phyloP scores from a whole-genome alignment of 2,329 filamentous ascomycete species.

The Colletotrichum neosansevieriae region DNA sequence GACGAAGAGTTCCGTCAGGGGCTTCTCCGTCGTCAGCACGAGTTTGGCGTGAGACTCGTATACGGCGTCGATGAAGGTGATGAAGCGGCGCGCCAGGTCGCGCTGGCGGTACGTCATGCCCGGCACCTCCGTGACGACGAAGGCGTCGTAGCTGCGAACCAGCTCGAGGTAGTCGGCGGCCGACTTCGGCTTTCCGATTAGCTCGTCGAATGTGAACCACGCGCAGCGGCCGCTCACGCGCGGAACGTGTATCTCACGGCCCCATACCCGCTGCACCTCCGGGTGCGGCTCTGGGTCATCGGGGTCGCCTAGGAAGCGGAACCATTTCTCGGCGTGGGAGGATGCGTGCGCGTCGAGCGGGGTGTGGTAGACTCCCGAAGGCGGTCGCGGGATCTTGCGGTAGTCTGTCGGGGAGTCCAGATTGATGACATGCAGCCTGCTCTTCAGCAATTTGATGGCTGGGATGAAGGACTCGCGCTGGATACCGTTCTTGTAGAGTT shows the following conservation, averaged over 20 bases:
- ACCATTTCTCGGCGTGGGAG: constrained; percentile 93
- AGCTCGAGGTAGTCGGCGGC: constrained; percentile 97
- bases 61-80: constrained; percentile 96
- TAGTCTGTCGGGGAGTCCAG: constrained; percentile 97
- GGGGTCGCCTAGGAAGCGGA: constrained; percentile 90
- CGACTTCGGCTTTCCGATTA: constrained; percentile 89
- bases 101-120: constrained; percentile 89
- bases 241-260: constrained; percentile 88
- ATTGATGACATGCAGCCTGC: constrained; percentile 87
- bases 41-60: constrained; percentile 96
- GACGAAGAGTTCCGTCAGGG: constrained; percentile 87
- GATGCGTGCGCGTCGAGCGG: constrained; percentile 82
- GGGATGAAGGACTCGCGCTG: constrained; percentile 96
- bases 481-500: constrained; percentile 98
- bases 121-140: constrained; percentile 91
- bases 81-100: constrained; percentile 91
- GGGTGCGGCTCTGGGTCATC: constrained; percentile 79
- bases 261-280: constrained; percentile 90
- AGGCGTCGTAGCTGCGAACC: constrained; percentile 89
- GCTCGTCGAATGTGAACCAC: constrained; percentile 91
- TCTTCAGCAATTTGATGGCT: constrained; percentile 92
- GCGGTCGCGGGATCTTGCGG: constrained; percentile 93
- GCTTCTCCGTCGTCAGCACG: constrained; percentile 89
- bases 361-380: constrained; percentile 93
- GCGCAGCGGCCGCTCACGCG: constrained; percentile 88